These are phyloP conservation scores for Solanum sitiens DNA, from an alignment of 257 asterid species.

Conservation along the genomic window DNA sequence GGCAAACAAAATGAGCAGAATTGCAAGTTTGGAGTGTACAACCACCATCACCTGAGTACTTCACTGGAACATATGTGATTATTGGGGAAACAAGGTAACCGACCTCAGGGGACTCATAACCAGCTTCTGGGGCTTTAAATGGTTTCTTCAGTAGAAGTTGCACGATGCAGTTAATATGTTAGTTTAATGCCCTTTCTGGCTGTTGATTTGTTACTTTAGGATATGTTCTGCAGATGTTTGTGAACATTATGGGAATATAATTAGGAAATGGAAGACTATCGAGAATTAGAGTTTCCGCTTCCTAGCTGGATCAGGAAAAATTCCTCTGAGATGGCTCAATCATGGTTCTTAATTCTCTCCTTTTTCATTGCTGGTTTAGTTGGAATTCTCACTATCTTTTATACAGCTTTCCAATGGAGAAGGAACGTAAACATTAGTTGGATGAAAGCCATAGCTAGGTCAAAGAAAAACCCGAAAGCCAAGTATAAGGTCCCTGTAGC, in stretches of 20 bases:
- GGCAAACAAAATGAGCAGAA: not conserved
- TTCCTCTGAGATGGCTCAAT: slow-evolving; percentile 69
- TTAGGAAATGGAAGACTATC: slow-evolving; percentile 57
- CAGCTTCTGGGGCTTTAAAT: not conserved
- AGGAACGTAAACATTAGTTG: slow-evolving; percentile 74
- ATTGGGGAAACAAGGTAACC: not conserved
- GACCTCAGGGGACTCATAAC: not conserved
- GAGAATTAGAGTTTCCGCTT: slow-evolving; percentile 50
- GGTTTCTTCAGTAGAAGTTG: not conserved
- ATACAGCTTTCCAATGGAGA: slow-evolving; percentile 92
- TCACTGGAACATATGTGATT: not conserved
- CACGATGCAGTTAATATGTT: not conserved
- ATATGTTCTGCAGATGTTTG: not conserved
- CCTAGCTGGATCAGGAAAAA: slow-evolving; percentile 62
- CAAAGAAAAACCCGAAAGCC: slow-evolving; percentile 84
- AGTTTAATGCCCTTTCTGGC: not conserved
- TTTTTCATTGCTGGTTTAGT: slow-evolving; percentile 65
- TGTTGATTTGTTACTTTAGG: not conserved
- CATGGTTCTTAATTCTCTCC: slow-evolving; percentile 45
- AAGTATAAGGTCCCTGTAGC: slow-evolving; percentile 58
- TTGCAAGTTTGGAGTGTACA: not conserved
- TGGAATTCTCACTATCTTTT: slow-evolving; percentile 69
- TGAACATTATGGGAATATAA: slow-evolving; percentile 14
- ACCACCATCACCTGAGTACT: not conserved
- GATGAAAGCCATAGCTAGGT: slow-evolving; percentile 96